Conservation (phyloP, 2,329 filamentous ascomycete genomes). For the Trichoderma koningiopsis region DNA sequence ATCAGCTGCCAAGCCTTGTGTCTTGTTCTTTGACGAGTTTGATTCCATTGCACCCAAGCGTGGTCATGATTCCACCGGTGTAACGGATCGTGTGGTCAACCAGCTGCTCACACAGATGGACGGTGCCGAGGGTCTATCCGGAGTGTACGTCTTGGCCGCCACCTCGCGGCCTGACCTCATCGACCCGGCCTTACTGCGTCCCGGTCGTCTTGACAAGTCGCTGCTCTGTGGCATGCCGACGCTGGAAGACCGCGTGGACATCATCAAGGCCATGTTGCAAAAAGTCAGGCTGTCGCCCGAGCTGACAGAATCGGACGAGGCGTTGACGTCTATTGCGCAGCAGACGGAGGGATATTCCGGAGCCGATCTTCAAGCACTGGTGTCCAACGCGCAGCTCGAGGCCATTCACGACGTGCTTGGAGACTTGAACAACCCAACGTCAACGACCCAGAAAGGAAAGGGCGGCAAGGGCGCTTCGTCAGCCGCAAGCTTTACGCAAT, state of each 20-base stretch:
- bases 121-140: constrained; percentile 89
- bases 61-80: constrained; percentile 94
- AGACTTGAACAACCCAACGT: constrained; percentile 55
- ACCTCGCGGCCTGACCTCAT: constrained; percentile 93
- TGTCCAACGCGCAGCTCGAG: constrained; percentile 95
- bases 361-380: constrained; percentile 89
- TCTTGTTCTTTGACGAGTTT: constrained; percentile 98
- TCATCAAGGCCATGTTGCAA: constrained; percentile 78
- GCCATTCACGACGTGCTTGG: constrained; percentile 88
- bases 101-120: constrained; percentile 99
- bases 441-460: constrained; percentile 39
- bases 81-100: constrained; percentile 98
- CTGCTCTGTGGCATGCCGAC: constrained; percentile 87
- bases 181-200: constrained; percentile 87
- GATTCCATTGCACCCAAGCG: constrained; percentile 96
- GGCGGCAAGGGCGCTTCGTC: constrained; percentile 40
- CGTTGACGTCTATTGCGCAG: constrained; percentile 72
- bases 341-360: constrained; percentile 89
- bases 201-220: constrained; percentile 90
- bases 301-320: constrained; percentile 58
- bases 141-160: constrained; percentile 94
- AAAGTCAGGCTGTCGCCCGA: constrained; percentile 75
- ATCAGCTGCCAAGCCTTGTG: constrained; percentile 85
- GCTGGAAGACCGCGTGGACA: constrained; percentile 80
- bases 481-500: constrained; percentile 71